These are phyloP conservation scores for Annona squamosa DNA, from an alignment of 164 flowering plant genomes.

Conservation along the genomic window DNA sequence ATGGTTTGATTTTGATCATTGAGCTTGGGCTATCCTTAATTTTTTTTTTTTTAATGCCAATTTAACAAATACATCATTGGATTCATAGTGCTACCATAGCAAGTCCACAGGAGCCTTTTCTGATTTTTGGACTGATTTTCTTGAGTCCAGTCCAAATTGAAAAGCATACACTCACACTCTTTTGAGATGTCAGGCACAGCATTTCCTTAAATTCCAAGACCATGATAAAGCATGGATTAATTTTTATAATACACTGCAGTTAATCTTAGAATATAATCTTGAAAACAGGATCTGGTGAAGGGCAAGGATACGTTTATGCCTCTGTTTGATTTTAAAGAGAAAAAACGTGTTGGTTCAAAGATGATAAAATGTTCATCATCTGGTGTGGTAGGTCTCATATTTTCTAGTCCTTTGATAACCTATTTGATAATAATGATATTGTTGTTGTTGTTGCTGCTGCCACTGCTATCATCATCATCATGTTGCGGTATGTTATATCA, in stretches of 20 bases:
- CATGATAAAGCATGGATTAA: neutral
- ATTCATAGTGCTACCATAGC: neutral
- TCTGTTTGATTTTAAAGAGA: conserved; percentile 82
- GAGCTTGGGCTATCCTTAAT: neutral
- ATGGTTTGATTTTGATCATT: neutral
- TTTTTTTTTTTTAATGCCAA: neutral
- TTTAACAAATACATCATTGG: neutral
- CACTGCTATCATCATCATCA: too few relatives aligned
- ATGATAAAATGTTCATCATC: conserved; percentile 59
- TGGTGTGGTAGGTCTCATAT: conserved; percentile 61
- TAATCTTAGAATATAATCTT: conserved; percentile 2
- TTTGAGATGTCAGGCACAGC: too few relatives aligned
- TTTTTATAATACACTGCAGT: conserved; percentile 5
- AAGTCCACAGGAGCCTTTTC: neutral
- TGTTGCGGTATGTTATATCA: conserved; percentile 5
- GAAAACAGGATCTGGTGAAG: conserved; percentile 67
- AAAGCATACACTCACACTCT: too few relatives aligned
- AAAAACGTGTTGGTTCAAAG: conserved; percentile 65
- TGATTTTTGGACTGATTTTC: neutral
- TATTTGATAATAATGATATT: neutral
- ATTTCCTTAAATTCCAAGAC: neutral
- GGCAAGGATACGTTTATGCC: conserved; percentile 75
- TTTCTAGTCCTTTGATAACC: neutral
- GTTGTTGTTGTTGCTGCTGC: too few relatives aligned
- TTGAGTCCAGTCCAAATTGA: neutral